These are phyloP conservation scores for Cryptosporidium canis DNA, from an alignment of 169 alveolate species.

Conservation along the genomic window DNA sequence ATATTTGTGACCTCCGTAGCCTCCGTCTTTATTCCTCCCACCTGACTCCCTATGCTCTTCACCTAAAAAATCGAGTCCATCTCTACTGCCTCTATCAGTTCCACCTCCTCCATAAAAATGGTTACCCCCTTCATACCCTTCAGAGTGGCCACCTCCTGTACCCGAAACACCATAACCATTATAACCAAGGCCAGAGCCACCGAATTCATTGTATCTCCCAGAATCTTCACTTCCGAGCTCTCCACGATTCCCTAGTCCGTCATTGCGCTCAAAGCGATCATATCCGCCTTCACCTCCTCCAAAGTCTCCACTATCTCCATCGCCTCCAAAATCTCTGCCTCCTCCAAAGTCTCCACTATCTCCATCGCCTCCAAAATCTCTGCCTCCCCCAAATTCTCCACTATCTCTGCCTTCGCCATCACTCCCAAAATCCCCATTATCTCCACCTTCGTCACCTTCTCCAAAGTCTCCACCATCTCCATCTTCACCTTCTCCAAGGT, in stretches of 20 bases:
- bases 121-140: constrained; percentile 2
- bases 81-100: background rate
- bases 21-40: too few relatives aligned
- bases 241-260: constrained; percentile 24
- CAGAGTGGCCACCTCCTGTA: background rate
- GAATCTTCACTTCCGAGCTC: constrained; percentile 12
- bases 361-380: background rate
- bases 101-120: background rate
- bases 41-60: background rate
- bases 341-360: background rate
- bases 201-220: constrained; percentile 26
- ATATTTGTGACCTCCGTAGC: too few relatives aligned
- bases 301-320: background rate
- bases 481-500: constrained; percentile 12
- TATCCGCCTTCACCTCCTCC: constrained; percentile 8
- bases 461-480: background rate
- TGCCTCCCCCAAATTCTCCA: constrained; percentile 12
- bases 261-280: background rate
- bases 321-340: background rate
- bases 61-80: background rate
- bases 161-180: background rate
- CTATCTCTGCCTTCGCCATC: constrained; percentile 25
- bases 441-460: background rate
- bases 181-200: background rate
- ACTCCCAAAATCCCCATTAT: background rate